These are phyloP conservation scores for Dicorynia guianensis DNA, from an alignment of 306 rosid species.

Conservation along the genomic window DNA sequence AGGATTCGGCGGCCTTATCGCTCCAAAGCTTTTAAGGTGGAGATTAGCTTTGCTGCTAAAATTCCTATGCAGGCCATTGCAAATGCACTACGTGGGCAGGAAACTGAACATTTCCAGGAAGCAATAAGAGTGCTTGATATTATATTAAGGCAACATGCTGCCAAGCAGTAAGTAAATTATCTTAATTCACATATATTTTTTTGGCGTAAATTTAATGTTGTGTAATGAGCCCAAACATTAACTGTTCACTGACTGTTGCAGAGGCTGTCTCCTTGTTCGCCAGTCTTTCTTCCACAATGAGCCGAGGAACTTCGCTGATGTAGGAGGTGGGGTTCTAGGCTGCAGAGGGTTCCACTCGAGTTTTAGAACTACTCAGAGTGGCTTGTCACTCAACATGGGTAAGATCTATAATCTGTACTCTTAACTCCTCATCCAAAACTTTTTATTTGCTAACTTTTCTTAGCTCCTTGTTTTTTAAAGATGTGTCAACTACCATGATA, in stretches of 20 bases:
- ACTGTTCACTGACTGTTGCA: constrained; percentile 42
- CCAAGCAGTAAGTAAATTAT: constrained; percentile 71
- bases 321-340: constrained; percentile 95
- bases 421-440: not conserved
- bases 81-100: constrained; percentile 87
- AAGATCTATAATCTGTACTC: constrained; percentile 6
- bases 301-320: constrained; percentile 75
- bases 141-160: constrained; percentile 88
- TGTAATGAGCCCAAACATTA: not conserved
- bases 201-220: not conserved
- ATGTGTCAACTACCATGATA: constrained; percentile 96
- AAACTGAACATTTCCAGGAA: constrained; percentile 87
- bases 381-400: constrained; percentile 90
- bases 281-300: constrained; percentile 89
- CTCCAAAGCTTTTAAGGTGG: constrained; percentile 75
- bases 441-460: constrained; percentile 17
- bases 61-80: constrained; percentile 90
- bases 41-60: constrained; percentile 86
- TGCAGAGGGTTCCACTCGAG: constrained; percentile 96
- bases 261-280: constrained; percentile 94
- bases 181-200: too few relatives aligned
- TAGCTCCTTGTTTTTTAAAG: constrained; percentile 44
- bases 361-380: constrained; percentile 90
- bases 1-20: constrained; percentile 72
- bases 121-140: constrained; percentile 92